Conservation (phyloP, 176 grass and related monocot genomes). For the Musa troglodytarum region DNA sequence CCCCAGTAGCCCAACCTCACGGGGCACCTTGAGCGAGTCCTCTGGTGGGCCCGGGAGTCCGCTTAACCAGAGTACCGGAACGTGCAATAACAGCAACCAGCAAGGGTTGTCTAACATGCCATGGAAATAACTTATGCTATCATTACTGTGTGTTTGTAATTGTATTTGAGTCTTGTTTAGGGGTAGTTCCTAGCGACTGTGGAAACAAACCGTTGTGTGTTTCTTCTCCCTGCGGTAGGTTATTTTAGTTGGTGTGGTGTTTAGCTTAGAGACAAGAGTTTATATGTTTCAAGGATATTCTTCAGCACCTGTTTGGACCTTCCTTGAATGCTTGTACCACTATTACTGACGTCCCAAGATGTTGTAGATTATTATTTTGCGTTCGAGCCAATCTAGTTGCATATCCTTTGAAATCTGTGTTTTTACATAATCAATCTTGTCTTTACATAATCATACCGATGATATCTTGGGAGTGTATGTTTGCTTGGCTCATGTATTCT, state of each 20-base stretch:
- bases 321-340: too few relatives aligned
- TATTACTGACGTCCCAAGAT: too few relatives aligned
- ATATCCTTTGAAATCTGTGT: too few relatives aligned
- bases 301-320: too few relatives aligned
- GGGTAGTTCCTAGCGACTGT: neutral
- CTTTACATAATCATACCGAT: too few relatives aligned
- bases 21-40: conserved; percentile 66
- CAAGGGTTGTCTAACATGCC: conserved; percentile 50
- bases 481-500: too few relatives aligned
- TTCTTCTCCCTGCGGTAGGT: neutral
- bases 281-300: too few relatives aligned
- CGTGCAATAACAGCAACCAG: conserved; percentile 41
- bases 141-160: neutral
- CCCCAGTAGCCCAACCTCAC: conserved; percentile 43
- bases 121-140: conserved; percentile 55
- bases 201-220: neutral
- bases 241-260: neutral
- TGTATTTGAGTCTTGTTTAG: neutral
- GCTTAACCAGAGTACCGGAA: conserved; percentile 33
- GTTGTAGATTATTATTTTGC: too few relatives aligned
- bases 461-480: too few relatives aligned
- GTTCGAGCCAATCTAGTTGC: too few relatives aligned
- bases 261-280: too few relatives aligned
- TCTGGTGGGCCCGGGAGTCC: conserved; percentile 62
- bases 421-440: too few relatives aligned